A percentile compares a stretch with the other conserved stretches of the same genome.
phyloP scores from a whole-genome alignment of 257 asterid genomes.

The Penstemon davidsonii region DNA sequence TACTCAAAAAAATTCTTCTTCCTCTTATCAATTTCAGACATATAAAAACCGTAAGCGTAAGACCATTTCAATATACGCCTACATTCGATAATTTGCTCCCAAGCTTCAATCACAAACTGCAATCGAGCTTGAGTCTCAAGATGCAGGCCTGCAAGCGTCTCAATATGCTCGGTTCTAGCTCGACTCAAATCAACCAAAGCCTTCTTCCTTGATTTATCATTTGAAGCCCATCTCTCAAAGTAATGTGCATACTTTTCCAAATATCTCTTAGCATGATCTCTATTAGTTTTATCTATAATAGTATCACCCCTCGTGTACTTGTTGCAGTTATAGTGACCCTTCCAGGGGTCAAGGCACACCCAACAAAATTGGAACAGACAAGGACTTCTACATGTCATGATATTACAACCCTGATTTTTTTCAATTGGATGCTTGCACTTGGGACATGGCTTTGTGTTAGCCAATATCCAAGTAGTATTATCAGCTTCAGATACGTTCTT shows the following conservation, averaged over 20 bases:
- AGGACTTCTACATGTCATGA: slow-evolving; percentile 36
- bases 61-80: slow-evolving; percentile 54
- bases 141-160: background rate
- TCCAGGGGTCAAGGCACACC: slow-evolving; percentile 26
- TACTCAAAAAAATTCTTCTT: slow-evolving; percentile 34
- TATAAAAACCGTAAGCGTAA: slow-evolving; percentile 42
- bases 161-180: slow-evolving; percentile 1
- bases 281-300: background rate
- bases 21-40: background rate
- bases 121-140: background rate
- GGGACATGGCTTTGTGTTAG: slow-evolving; percentile 48
- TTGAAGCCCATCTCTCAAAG: slow-evolving; percentile 39
- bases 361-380: slow-evolving; percentile 42
- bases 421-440: slow-evolving; percentile 35
- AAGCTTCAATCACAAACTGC: slow-evolving; percentile 32
- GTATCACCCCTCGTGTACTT: background rate
- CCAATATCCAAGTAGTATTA: slow-evolving; percentile 32
- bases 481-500: slow-evolving; percentile 32
- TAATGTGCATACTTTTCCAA: slow-evolving; percentile 33
- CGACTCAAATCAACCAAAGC: slow-evolving; percentile 25
- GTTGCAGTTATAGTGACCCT: background rate
- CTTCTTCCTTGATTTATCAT: slow-evolving; percentile 20
- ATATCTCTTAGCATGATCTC: background rate
- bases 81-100: slow-evolving; percentile 58
- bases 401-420: slow-evolving; percentile 41